These are phyloP conservation scores for Pseudogymnoascus sp. DNA, from an alignment of 2,329 filamentous ascomycete species.

Conservation along the genomic window DNA sequence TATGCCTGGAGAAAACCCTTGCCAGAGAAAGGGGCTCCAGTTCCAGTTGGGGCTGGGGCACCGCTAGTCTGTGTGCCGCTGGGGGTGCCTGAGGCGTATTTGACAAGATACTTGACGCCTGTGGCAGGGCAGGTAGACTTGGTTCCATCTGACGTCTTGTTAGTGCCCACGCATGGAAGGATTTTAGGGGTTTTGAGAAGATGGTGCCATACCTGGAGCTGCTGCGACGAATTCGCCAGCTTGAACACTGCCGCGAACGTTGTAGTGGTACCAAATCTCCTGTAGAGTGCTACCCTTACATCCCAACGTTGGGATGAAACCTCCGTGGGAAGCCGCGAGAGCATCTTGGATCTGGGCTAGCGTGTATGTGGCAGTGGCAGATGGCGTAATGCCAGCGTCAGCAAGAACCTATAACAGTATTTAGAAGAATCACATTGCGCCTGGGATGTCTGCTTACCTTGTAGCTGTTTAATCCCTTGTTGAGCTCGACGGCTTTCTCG, in stretches of 20 bases:
- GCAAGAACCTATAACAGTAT: slow-evolving; percentile 40
- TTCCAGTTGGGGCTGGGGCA: slow-evolving; percentile 28
- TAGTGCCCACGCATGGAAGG: background rate
- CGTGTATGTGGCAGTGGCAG: slow-evolving; percentile 35
- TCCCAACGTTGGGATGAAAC: slow-evolving; percentile 36
- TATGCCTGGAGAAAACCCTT: slow-evolving; percentile 53
- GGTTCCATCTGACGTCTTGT: slow-evolving; percentile 14
- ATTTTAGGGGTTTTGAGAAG: background rate
- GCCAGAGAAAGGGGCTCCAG: slow-evolving; percentile 34
- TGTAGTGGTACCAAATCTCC: slow-evolving; percentile 48
- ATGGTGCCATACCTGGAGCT: slow-evolving; percentile 13
- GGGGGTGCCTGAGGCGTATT: slow-evolving; percentile 33
- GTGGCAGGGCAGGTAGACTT: slow-evolving; percentile 51
- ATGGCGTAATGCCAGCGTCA: slow-evolving; percentile 52
- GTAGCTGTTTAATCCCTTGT: slow-evolving; percentile 60
- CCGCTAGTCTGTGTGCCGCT: slow-evolving; percentile 20
- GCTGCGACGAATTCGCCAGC: slow-evolving; percentile 40
- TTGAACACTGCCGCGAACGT: slow-evolving; percentile 45
- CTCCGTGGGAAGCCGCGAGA: slow-evolving; percentile 39
- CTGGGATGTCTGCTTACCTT: slow-evolving; percentile 32
- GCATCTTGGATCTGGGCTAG: slow-evolving; percentile 35
- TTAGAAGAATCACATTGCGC: background rate
- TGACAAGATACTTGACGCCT: slow-evolving; percentile 52
- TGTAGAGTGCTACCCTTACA: slow-evolving; percentile 39
- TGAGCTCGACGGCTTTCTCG: slow-evolving; percentile 55